Evolutionary conservation across 1,284 basidiomycete species (phyloP), one percentile per base, ranked within the genome.

Genomic region (Abortiporus biennis): DNA sequence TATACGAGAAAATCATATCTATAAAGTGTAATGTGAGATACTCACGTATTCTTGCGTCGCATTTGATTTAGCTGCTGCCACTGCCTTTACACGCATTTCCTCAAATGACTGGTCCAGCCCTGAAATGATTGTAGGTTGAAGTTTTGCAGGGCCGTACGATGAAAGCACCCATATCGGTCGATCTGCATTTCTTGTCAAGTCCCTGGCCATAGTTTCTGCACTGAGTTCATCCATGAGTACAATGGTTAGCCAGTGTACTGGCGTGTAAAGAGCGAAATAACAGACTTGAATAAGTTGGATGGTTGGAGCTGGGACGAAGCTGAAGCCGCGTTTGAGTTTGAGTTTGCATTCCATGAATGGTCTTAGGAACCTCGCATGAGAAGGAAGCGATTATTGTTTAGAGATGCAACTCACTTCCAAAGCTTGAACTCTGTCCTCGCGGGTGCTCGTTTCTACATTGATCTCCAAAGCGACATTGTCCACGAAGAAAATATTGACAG

Each of bases 81-180:
- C 68, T 8, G 85, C 86, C 54, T 76, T 82, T 44, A 81, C 66
- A 35, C 86, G 74, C 38, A 96, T 62, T 62, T 97, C 93, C 54
- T 96, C 93, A 0, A 74, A 76, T 0, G 81, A 86, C 47, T 85
- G 69, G 54, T 96, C 92, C 23, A 85, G 65, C 1, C 78, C 80
- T 3, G 62, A 49, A 13, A 96, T 62, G 4, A 95, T 53, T 36
- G 74, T 80, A 0, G 80, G 81, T 52, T 92, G 88, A 42, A 75
- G 59, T 56, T 93, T 92, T 0, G 80, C 78, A 17, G 87, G 78
- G 0, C 75, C 92, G 58, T 87, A 96, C 0, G 77, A 84, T 0
- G 89, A 83, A 0, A 94, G 65, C n/a, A 84, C 81, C 85, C 88
- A 97, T 5, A 75, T 43, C 0, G 92, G 93, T 53, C 79, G 80